phyloP scores from a whole-genome alignment of 1,284 basidiomycete genomes.

The Neolentinus lepideus region DNA sequence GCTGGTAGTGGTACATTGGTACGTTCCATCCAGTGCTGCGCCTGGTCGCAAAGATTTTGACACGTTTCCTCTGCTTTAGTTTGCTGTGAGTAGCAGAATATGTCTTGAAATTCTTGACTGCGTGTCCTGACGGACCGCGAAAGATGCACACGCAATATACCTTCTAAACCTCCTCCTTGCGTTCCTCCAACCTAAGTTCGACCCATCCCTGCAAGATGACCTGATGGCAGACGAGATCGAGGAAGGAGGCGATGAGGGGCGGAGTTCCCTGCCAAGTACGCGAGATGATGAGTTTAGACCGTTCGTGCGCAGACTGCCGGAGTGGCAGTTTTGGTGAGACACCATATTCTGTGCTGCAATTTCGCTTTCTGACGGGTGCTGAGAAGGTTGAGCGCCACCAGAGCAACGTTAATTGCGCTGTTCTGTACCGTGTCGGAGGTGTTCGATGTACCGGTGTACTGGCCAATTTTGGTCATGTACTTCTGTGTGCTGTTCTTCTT shows the following conservation, averaged over 20 bases:
- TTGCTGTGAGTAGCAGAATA: slow-evolving; percentile 46
- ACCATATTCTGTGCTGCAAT: slow-evolving; percentile 6
- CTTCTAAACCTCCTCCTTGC: slow-evolving; percentile 86
- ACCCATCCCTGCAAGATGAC: slow-evolving; percentile 92
- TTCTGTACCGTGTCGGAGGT: slow-evolving; percentile 73
- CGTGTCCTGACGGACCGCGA: not conserved
- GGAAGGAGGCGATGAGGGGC: slow-evolving; percentile 63
- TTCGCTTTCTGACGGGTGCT: not conserved
- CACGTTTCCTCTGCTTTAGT: slow-evolving; percentile 28
- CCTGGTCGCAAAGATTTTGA: not conserved
- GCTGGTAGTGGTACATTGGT: slow-evolving; percentile 86
- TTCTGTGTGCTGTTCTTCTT: slow-evolving; percentile 84
- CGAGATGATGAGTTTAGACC: slow-evolving; percentile 92
- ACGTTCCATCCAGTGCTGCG: slow-evolving; percentile 13
- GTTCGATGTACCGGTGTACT: slow-evolving; percentile 96
- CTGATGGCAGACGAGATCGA: slow-evolving; percentile 92
- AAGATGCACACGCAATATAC: slow-evolving; percentile 88
- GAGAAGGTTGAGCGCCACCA: slow-evolving; percentile 82
- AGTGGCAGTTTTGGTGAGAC: slow-evolving; percentile 91
- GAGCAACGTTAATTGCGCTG: slow-evolving; percentile 79
- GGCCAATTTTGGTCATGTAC: slow-evolving; percentile 95
- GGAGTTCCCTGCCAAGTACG: slow-evolving; percentile 44
- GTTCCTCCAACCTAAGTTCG: slow-evolving; percentile 91
- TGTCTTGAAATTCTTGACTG: not conserved
- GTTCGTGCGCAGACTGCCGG: slow-evolving; percentile 92